phyloP scores from a whole-genome alignment of 2,329 filamentous ascomycete species.

The Cercospora berteroae region DNA sequence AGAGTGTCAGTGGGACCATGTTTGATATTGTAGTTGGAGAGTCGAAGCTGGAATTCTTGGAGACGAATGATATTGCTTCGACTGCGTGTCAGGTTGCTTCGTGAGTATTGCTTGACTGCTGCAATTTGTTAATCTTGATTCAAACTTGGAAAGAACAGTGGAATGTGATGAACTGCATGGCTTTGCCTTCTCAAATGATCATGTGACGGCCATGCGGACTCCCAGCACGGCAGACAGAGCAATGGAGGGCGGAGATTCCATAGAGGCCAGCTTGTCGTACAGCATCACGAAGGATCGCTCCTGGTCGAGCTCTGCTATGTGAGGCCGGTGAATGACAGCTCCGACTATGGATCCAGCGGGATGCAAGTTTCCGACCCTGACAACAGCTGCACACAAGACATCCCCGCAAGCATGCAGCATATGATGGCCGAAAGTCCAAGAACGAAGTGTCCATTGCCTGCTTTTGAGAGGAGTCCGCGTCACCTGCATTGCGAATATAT shows the following conservation, averaged over 20 bases:
- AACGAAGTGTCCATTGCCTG: not conserved
- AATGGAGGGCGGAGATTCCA: not conserved
- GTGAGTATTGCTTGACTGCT: not conserved
- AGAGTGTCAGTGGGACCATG: not conserved
- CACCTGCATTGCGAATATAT: conserved; percentile 12
- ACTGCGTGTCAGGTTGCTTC: not conserved
- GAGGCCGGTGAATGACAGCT: not conserved
- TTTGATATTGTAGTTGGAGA: not conserved
- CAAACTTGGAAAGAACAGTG: not conserved
- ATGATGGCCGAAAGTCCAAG: not conserved
- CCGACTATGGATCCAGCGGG: not conserved
- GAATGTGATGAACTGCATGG: not conserved
- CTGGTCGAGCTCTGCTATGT: not conserved
- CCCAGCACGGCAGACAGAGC: not conserved
- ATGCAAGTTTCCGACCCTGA: conserved; percentile 16
- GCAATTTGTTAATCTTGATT: not conserved
- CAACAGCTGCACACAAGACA: conserved; percentile 6
- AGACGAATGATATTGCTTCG: not conserved
- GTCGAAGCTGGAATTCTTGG: not conserved
- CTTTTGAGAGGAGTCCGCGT: not conserved
- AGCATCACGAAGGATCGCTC: not conserved
- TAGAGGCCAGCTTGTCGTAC: not conserved
- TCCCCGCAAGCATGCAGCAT: not conserved
- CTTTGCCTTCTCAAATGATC: not conserved
- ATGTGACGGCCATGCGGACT: not conserved